phyloP scores from a whole-genome alignment of 2,329 filamentous ascomycete genomes.

The Drechslerella stenobrocha region DNA sequence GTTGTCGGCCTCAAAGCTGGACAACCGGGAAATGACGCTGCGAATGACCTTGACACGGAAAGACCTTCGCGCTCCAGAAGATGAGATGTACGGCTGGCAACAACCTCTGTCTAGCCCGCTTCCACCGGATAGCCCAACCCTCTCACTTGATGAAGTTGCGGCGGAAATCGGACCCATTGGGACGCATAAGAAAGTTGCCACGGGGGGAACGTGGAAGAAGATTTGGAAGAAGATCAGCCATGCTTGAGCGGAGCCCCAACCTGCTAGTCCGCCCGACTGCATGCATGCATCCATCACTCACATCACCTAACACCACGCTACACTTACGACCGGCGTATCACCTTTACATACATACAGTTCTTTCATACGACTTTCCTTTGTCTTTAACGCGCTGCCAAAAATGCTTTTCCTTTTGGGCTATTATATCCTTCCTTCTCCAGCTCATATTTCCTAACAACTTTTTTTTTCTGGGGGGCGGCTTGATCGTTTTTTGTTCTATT shows the following conservation, averaged over 20 bases:
- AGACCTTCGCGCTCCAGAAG: slow-evolving; percentile 76
- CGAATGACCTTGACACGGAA: slow-evolving; percentile 93
- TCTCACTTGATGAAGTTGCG: slow-evolving; percentile 9
- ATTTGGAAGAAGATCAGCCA: slow-evolving; percentile 48
- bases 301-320: background rate
- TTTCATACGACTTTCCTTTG: slow-evolving; percentile 42
- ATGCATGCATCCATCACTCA: too few relatives aligned
- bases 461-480: slow-evolving; percentile 19
- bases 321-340: slow-evolving; percentile 23
- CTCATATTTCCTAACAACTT: slow-evolving; percentile 5
- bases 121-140: slow-evolving; percentile 30
- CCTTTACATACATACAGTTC: slow-evolving; percentile 10
- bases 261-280: background rate
- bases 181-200: slow-evolving; percentile 21
- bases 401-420: slow-evolving; percentile 5
- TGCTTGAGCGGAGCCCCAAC: slow-evolving; percentile 16
- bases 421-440: background rate
- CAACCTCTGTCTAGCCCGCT: slow-evolving; percentile 51
- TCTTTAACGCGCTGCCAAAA: slow-evolving; percentile 14
- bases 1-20: slow-evolving; percentile 30
- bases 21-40: slow-evolving; percentile 83
- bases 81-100: slow-evolving; percentile 72
- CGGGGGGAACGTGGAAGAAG: slow-evolving; percentile 41
- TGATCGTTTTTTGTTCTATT: slow-evolving; percentile 19
- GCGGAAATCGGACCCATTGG: slow-evolving; percentile 15